Conservation (phyloP, 192 early-diverging fungal species). For the Coemansia javaensis region DNA sequence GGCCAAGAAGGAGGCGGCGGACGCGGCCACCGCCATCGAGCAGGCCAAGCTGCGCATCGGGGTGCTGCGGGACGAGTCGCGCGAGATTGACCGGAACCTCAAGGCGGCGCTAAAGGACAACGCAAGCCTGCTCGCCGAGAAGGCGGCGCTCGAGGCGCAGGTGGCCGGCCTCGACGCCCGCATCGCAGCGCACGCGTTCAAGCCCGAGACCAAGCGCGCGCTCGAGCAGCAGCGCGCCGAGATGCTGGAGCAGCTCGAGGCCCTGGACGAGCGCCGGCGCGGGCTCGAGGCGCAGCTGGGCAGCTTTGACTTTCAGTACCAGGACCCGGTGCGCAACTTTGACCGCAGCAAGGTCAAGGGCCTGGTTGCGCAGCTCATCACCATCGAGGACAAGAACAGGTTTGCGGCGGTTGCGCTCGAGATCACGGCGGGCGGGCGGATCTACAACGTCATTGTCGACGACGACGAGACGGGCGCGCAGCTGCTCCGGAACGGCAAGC, state of each 20-base stretch:
- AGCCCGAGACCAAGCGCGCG: constrained; percentile 25
- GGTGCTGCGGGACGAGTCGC: constrained; percentile 68
- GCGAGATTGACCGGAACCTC: constrained; percentile 63
- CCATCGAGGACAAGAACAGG: constrained; percentile 62
- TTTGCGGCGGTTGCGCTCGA: constrained; percentile 80
- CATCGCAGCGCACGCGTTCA: constrained; percentile 24
- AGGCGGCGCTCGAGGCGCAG: constrained; percentile 19
- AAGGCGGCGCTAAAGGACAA: constrained; percentile 66
- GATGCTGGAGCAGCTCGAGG: constrained; percentile 30
- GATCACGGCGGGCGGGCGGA: constrained; percentile 86
- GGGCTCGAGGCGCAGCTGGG: constrained; percentile 51
- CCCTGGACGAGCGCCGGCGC: constrained; percentile 35
- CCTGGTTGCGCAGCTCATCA: constrained; percentile 85
- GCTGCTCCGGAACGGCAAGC: constrained; percentile 70
- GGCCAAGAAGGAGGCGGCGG: constrained; percentile 59
- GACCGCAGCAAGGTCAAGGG: constrained; percentile 87
- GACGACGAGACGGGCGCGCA: constrained; percentile 77
- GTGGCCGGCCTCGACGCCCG: constrained; percentile 10
- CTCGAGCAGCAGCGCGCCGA: constrained; percentile 37
- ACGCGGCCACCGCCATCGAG: constrained; percentile 66
- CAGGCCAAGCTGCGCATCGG: constrained; percentile 77
- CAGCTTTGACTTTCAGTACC: constrained; percentile 76
- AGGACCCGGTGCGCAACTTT: constrained; percentile 80
- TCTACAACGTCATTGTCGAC: constrained; percentile 96
- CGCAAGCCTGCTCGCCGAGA: constrained; percentile 52